These are phyloP conservation scores for Berberis thunbergii DNA, from an alignment of 164 flowering plant species.

Conservation along the genomic window DNA sequence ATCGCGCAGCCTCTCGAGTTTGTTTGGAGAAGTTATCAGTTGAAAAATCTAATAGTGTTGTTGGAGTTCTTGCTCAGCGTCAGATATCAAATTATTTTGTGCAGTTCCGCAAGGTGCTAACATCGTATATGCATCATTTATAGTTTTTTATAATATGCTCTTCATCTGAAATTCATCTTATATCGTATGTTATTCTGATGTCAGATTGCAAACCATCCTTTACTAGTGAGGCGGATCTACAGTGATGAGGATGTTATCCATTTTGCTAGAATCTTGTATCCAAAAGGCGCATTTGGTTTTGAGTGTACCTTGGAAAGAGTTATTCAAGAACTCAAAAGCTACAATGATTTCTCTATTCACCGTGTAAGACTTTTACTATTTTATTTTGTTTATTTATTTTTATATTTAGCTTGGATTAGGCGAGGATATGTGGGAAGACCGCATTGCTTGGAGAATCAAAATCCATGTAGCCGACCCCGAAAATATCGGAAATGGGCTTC, in stretches of 20 bases:
- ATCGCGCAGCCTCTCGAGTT: constrained; percentile 69
- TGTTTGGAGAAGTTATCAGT: constrained; percentile 42
- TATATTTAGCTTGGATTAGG: background rate
- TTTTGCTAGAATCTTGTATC: constrained; percentile 62
- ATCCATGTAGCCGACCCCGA: too few relatives aligned
- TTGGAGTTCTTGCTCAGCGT: constrained; percentile 55
- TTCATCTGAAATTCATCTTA: constrained; percentile 8
- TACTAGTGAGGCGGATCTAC: constrained; percentile 82
- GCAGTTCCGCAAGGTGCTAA: constrained; percentile 80
- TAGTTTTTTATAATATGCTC: background rate
- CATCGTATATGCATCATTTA: background rate
- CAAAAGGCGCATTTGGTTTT: constrained; percentile 83
- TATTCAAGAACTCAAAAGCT: constrained; percentile 71
- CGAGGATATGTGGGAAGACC: too few relatives aligned
- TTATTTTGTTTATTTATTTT: background rate
- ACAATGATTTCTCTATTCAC: constrained; percentile 83
- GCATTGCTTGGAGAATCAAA: too few relatives aligned
- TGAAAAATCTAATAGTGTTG: constrained; percentile 16
- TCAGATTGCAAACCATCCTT: constrained; percentile 97
- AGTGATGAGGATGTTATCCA: constrained; percentile 70
- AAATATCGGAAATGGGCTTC: too few relatives aligned
- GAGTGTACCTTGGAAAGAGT: constrained; percentile 85
- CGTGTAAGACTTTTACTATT: constrained; percentile 36
- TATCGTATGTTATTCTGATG: constrained; percentile 7
- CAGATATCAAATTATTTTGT: constrained; percentile 88